phyloP scores from a whole-genome alignment of 768 basidiomycete species.

The Fibroporia radiculosa region DNA sequence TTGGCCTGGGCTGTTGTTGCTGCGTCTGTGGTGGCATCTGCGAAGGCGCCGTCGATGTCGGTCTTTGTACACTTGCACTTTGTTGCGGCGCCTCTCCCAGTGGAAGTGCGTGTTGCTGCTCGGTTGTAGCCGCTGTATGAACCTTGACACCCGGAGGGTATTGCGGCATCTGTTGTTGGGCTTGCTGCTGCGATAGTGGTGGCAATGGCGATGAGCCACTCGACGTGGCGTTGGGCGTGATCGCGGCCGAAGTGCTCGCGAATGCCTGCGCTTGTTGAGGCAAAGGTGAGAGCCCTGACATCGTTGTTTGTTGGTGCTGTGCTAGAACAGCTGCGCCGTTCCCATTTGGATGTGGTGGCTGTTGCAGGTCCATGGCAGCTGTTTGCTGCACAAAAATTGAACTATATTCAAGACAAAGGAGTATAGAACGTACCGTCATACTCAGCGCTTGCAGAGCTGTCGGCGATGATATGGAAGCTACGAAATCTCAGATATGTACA shows the following conservation, averaged over 20 bases:
- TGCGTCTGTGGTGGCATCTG: conserved; percentile 31
- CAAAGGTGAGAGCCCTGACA: conserved; percentile 36
- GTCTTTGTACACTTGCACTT: conserved; percentile 28
- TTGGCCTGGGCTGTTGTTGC: conserved; percentile 30
- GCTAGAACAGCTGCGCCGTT: conserved; percentile 24
- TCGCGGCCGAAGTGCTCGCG: conserved; percentile 6
- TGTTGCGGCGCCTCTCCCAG: conserved; percentile 20
- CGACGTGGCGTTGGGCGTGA: conserved; percentile 1
- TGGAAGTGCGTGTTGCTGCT: conserved; percentile 26
- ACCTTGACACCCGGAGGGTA: conserved; percentile 68
- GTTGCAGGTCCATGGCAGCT: conserved; percentile 30
- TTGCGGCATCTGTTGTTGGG: conserved; percentile 30
- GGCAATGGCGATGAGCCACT: conserved; percentile 24
- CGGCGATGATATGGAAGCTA: conserved; percentile 26
- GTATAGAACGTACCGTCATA: conserved; percentile 10
- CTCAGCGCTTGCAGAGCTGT: conserved; percentile 11
- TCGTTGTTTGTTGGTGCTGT: neutral
- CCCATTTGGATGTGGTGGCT: conserved; percentile 26
- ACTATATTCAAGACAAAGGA: conserved; percentile 11
- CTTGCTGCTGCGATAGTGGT: conserved; percentile 20
- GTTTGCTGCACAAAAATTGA: conserved; percentile 24
- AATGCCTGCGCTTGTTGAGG: conserved; percentile 43
- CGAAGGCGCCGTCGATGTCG: conserved; percentile 44
- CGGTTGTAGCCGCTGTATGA: conserved; percentile 24
- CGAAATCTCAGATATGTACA: conserved; percentile 21